Conservation (phyloP, 2,329 filamentous ascomycete genomes). For the Curvularia verruculosa region DNA sequence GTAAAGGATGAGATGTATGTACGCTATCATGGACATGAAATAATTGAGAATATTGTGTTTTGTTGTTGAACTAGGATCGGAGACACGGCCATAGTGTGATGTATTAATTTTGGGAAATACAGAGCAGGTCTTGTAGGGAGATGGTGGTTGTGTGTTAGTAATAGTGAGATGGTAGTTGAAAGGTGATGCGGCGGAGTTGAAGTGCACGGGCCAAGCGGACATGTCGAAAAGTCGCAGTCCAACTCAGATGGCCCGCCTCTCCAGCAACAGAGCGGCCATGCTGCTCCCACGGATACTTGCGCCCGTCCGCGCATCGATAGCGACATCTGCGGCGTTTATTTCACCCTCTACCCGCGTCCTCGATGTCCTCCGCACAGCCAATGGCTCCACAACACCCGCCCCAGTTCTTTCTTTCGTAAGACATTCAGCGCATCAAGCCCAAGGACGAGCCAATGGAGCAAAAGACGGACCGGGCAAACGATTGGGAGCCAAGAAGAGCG, state of each 20-base stretch:
- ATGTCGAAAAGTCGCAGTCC: conserved; percentile 38
- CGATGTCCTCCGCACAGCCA: conserved; percentile 41
- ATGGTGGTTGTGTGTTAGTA: too few species aligned
- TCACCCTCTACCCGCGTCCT: conserved; percentile 39
- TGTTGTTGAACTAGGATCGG: not conserved
- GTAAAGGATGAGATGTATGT: conserved; percentile 14
- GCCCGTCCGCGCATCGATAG: conserved; percentile 43
- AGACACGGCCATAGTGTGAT: not conserved
- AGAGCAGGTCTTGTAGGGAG: too few species aligned
- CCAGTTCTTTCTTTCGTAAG: conserved; percentile 57
- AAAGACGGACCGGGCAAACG: conserved; percentile 80
- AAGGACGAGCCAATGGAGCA: conserved; percentile 72
- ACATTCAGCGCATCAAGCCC: conserved; percentile 68
- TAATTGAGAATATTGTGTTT: not conserved
- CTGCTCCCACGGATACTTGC: conserved; percentile 49
- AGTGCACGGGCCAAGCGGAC: conserved; percentile 20
- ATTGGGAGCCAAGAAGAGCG: conserved; percentile 90
- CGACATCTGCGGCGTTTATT: conserved; percentile 26
- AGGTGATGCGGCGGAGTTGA: conserved; percentile 4
- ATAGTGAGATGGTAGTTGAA: too few species aligned
- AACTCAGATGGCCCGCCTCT: conserved; percentile 12
- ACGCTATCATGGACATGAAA: not conserved
- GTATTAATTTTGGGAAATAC: too few species aligned
- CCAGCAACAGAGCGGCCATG: conserved; percentile 41
- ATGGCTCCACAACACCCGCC: conserved; percentile 38